Conservation (phyloP, 148 eudicot genomes). For the Rhododendron molle region DNA sequence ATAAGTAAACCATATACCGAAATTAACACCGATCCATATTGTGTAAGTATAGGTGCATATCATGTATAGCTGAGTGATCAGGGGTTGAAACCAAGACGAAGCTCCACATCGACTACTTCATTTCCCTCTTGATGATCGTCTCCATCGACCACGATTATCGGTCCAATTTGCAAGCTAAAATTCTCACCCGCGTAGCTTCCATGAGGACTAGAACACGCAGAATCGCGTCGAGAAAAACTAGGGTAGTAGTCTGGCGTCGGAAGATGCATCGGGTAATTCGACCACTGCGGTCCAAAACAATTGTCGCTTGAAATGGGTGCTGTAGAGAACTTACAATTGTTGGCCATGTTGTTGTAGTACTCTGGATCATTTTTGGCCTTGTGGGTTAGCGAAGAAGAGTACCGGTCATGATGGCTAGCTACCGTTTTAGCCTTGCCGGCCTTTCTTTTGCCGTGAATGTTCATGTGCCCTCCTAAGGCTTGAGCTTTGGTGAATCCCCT, state of each 20-base stretch:
- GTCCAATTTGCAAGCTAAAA: conserved; percentile 24
- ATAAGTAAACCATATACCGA: no score
- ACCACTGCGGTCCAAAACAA: neutral
- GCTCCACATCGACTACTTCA: conserved; percentile 50
- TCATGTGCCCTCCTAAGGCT: conserved; percentile 63
- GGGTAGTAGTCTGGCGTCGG: conserved; percentile 18
- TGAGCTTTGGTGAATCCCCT: conserved; percentile 56
- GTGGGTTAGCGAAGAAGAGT: neutral
- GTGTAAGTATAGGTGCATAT: neutral
- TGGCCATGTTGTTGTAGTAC: neutral
- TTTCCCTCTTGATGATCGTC: conserved; percentile 6
- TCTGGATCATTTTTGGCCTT: neutral
- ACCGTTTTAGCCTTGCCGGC: conserved; percentile 31
- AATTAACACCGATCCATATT: neutral
- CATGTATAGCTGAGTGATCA: neutral
- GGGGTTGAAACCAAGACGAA: conserved; percentile 47
- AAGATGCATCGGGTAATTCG: conserved; percentile 3
- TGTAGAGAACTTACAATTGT: neutral
- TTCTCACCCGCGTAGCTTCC: conserved; percentile 24
- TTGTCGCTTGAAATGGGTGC: neutral
- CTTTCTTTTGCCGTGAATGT: conserved; percentile 53
- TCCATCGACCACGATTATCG: neutral
- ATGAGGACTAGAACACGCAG: conserved; percentile 10
- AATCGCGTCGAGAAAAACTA: conserved; percentile 12
- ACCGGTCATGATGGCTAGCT: neutral